These are phyloP conservation scores for Brasilioporus rufonigricans DNA, from an alignment of 768 basidiomycete species.

Conservation along the genomic window DNA sequence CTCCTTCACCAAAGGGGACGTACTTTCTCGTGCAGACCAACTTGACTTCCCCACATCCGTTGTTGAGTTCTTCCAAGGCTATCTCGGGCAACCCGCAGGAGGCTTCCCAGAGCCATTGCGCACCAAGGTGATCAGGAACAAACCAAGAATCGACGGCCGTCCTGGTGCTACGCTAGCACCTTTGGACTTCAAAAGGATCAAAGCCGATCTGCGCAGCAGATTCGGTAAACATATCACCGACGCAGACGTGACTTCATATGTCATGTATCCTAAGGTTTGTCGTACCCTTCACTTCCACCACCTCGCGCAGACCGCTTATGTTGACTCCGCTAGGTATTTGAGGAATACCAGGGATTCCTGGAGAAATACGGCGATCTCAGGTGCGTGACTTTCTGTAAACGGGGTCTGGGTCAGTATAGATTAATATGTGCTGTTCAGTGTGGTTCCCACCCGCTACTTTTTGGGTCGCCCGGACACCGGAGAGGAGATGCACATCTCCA, in stretches of 20 bases:
- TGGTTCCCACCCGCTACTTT: conserved; percentile 97
- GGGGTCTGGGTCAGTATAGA: conserved; percentile 9
- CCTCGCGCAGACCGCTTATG: conserved; percentile 5
- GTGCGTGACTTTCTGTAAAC: conserved; percentile 40
- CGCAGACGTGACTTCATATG: conserved; percentile 89
- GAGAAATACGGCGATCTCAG: conserved; percentile 95
- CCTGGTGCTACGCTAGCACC: conserved; percentile 88
- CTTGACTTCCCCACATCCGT: conserved; percentile 98
- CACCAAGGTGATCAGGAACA: conserved; percentile 86
- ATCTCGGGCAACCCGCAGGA: conserved; percentile 95
- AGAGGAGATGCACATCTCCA: conserved; percentile 96
- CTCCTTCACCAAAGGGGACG: conserved; percentile 81
- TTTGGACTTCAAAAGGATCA: conserved; percentile 95
- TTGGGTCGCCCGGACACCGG: conserved; percentile 86
- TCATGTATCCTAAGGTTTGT: conserved; percentile 95
- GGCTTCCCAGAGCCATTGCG: conserved; percentile 99
- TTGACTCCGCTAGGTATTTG: conserved; percentile 69
- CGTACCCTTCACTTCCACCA: conserved; percentile 5
- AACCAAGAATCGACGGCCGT: conserved; percentile 89
- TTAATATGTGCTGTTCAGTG: conserved; percentile 46
- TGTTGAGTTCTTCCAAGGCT: conserved; percentile 99
- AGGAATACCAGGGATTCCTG: conserved; percentile 93
- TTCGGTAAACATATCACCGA: conserved; percentile 96
- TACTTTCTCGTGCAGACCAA: conserved; percentile 78
- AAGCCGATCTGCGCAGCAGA: conserved; percentile 86